phyloP scores from a whole-genome alignment of 805 yeast species.

The Lachancea cidri region DNA sequence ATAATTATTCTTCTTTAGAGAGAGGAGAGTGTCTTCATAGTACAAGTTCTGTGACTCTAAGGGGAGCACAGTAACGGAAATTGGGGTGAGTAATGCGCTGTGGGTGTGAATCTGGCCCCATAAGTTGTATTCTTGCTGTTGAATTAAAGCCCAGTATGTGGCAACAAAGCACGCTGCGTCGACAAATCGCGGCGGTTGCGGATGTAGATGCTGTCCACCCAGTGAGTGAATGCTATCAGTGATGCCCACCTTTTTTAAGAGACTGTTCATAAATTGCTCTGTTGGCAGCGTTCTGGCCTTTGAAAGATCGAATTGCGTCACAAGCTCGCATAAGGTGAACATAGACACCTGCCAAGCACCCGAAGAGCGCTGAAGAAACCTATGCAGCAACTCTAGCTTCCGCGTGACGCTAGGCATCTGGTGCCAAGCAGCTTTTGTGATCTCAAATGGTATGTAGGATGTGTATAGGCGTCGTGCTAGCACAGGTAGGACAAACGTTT shows the following conservation, averaged over 20 bases:
- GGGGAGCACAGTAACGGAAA: constrained; percentile 43
- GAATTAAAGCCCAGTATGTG: constrained; percentile 45
- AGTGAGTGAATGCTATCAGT: constrained; percentile 28
- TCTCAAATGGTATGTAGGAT: constrained; percentile 30
- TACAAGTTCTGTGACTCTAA: constrained; percentile 33
- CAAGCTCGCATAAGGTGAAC: constrained; percentile 35
- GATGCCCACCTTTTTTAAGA: constrained; percentile 15
- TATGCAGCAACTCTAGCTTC: constrained; percentile 44
- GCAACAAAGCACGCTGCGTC: constrained; percentile 37
- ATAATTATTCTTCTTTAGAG: constrained; percentile 17
- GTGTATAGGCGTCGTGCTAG: constrained; percentile 32
- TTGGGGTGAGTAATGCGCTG: constrained; percentile 34
- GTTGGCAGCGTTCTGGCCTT: constrained; percentile 16
- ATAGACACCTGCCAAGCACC: constrained; percentile 41
- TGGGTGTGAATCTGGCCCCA: constrained; percentile 38
- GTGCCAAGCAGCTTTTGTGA: constrained; percentile 40
- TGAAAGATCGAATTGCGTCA: constrained; percentile 31
- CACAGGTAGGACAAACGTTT: constrained; percentile 31
- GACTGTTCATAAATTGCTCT: constrained; percentile 24
- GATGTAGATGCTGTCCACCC: constrained; percentile 13
- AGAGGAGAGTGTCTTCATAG: constrained; percentile 32
- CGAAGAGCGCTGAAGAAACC: constrained; percentile 36
- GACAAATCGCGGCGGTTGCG: constrained; percentile 9
- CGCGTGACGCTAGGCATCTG: constrained; percentile 36
- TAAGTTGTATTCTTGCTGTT: constrained; percentile 39